phyloP scores from a whole-genome alignment of 768 basidiomycete species.

The Floccularia luteovirens region DNA sequence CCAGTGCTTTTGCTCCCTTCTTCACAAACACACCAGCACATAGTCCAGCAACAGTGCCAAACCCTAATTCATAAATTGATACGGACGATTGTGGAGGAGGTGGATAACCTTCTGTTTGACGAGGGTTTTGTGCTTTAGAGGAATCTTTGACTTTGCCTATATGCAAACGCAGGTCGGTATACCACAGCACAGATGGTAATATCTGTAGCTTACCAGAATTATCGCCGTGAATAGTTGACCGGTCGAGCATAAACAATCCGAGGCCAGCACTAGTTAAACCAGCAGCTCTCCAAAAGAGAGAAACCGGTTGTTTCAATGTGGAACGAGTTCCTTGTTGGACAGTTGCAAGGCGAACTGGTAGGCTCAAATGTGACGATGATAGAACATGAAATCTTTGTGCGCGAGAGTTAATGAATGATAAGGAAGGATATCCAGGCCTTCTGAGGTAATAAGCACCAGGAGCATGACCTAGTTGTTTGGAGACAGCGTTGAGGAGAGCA shows the following conservation, averaged over 20 bases:
- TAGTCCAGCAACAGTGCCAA: slow-evolving; percentile 84
- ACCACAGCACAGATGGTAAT: not conserved
- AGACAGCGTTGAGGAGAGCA: too few relatives aligned
- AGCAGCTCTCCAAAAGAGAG: slow-evolving; percentile 17
- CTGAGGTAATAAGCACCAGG: too few relatives aligned
- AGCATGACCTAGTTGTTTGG: too few relatives aligned
- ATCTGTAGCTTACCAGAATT: slow-evolving; percentile 23
- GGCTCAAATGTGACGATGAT: too few relatives aligned
- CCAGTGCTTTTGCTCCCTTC: slow-evolving; percentile 81
- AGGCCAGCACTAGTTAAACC: slow-evolving; percentile 35
- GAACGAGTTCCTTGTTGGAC: not conserved
- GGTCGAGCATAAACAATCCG: slow-evolving; percentile 28
- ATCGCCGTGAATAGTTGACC: slow-evolving; percentile 42
- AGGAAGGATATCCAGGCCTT: too few relatives aligned
- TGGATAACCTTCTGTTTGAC: slow-evolving; percentile 18
- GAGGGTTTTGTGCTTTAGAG: slow-evolving; percentile 5
- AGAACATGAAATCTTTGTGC: too few relatives aligned
- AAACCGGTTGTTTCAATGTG: not conserved
- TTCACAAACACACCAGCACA: slow-evolving; percentile 93
- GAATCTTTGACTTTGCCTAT: not conserved
- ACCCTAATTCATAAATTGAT: slow-evolving; percentile 75
- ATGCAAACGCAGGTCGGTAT: too few relatives aligned
- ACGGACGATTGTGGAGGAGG: slow-evolving; percentile 67
- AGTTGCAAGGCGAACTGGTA: too few relatives aligned
- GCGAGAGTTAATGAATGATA: too few relatives aligned